Evolutionary conservation across 371 early-diverging fungal genomes (phyloP).

Genomic region (Mucor plumbeus): DNA sequence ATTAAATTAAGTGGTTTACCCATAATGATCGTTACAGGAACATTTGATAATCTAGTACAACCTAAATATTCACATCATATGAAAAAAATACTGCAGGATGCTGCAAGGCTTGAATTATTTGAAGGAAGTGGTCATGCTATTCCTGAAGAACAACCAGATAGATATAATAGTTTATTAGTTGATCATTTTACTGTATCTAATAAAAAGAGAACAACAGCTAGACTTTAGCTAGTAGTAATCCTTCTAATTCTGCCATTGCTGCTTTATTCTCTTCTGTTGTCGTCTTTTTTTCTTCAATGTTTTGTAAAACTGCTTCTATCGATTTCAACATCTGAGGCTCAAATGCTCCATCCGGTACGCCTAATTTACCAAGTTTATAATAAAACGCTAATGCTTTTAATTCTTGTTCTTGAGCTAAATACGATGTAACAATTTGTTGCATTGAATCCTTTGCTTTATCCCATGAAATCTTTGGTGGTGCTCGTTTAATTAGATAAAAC

Average conservation of each 20-base stretch:
- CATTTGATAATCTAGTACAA: constrained; percentile 39
- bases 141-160: constrained; percentile 42
- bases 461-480: constrained; percentile 20
- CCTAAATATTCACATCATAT: constrained; percentile 43
- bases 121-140: constrained; percentile 53
- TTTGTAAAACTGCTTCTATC: constrained; percentile 10
- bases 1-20: constrained; percentile 39
- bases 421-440: constrained; percentile 21
- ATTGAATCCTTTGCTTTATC: constrained; percentile 21
- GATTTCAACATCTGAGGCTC: constrained; percentile 3
- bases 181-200: constrained; percentile 24
- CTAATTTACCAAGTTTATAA: constrained; percentile 29
- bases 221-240: not conserved
- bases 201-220: constrained; percentile 4
- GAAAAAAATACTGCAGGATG: constrained; percentile 28
- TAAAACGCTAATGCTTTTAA: constrained; percentile 33
- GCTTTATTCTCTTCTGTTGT: constrained; percentile 13
- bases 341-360: constrained; percentile 25
- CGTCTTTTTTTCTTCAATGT: constrained; percentile 9
- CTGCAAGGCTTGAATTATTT: constrained; percentile 39
- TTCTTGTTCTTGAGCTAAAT: constrained; percentile 30
- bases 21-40: constrained; percentile 48
- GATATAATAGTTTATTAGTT: constrained; percentile 41
- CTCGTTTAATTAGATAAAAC: constrained; percentile 19
- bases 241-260: constrained; percentile 14